Evolutionary conservation across 306 rosid genomes (phyloP).

Genomic region (Fragaria iinumae): DNA sequence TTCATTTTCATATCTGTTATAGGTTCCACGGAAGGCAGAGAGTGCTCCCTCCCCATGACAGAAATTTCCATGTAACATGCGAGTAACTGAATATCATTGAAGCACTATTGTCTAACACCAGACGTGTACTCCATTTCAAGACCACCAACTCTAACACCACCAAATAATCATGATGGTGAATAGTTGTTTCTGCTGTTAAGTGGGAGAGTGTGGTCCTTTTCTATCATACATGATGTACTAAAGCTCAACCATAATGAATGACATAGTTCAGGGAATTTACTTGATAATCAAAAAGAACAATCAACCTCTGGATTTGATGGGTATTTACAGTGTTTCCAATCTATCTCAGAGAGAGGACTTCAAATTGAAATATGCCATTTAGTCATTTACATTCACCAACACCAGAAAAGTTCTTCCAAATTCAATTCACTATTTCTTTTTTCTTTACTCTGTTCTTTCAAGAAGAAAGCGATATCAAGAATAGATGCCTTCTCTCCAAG

Average conservation of each 20-base stretch:
- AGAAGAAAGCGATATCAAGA: slow-evolving; percentile 25
- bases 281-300: background rate
- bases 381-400: slow-evolving; percentile 9
- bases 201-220: background rate
- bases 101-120: background rate
- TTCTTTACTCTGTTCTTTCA: background rate
- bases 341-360: background rate
- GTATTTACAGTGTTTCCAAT: background rate
- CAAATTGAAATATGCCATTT: background rate
- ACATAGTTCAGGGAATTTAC: background rate
- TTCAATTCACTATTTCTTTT: background rate
- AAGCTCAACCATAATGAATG: background rate
- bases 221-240: background rate
- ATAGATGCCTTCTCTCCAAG: slow-evolving; percentile 13
- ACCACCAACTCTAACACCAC: background rate
- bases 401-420: background rate
- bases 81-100: background rate
- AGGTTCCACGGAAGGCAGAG: no score
- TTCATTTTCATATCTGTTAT: no score
- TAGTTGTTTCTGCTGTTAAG: background rate
- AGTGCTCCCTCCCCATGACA: no score
- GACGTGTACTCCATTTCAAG: background rate
- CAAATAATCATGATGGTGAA: background rate
- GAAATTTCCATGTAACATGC: no score
- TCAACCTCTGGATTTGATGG: background rate